Base-by-base conservation (phyloP, 176 grass and related monocot species). In the Raddia guianensis region DNA sequence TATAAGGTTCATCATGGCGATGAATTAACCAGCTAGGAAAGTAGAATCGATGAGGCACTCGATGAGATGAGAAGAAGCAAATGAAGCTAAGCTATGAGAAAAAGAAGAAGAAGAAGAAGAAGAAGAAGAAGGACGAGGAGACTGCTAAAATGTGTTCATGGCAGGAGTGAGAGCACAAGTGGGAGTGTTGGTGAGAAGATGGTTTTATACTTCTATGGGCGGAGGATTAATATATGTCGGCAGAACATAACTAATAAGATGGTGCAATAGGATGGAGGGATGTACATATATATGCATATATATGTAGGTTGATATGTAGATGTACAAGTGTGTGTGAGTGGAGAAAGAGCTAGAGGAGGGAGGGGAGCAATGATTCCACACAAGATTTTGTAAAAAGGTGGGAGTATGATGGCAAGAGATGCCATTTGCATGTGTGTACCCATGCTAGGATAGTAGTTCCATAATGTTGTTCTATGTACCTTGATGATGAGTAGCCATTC, bases 351-450 rank as follows among this genome's bases (percentile, higher is more conserved):
- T 40, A 42, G 18, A 21, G 52, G 79, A 32, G 49, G 13, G 18
- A 27, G 33, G 55, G 71, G 48, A 49, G 59, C 77, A 89, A 82
- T 82, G 78, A 86, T 89, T 85, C 37, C 66, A 53, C 50, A 56
- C 72, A 89, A 82, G 78, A 86, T 89, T 82, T 63, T 77, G 72
- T 72, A 51, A 81, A 86, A 89, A 82, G 87, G 72, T 89, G 66
- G 32, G 51, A 63, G 83, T 71, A 81, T 81, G 42, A 81, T 84
- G 81, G 70, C 82, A 77, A 71, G 77, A 63, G 82, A 85, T 76
- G 66, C 66, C 72, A 77, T 84, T 57, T 62, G 54, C 37, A 74
- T 68, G 47, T 84, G 71, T 89, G 82, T 77, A 46, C 13, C 82
- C 72, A 59, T 85, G 66, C 72, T 81, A 89, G 70, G 21, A 18